A percentile compares a stretch with the other conserved stretches of the same genome.
phyloP scores from a whole-genome alignment of 257 asterid genomes.

The Scutellaria galericulata region DNA sequence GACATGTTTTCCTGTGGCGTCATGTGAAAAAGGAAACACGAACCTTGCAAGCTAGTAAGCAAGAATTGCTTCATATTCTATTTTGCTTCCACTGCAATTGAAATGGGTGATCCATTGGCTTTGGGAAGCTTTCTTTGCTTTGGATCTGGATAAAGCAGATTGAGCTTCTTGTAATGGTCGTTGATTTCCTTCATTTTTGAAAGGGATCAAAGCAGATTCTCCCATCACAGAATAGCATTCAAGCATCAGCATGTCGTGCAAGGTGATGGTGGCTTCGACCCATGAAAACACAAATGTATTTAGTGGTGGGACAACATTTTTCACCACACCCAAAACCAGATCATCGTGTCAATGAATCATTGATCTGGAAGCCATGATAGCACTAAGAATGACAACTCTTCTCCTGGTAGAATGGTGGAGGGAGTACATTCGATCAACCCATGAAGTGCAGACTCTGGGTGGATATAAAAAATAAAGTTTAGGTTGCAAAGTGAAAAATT shows the following conservation, averaged over 20 bases:
- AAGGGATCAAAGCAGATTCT: too few species aligned
- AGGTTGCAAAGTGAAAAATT: too few species aligned
- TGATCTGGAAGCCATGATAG: slow-evolving; percentile 30
- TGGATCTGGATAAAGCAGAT: too few species aligned
- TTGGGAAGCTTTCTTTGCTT: background rate
- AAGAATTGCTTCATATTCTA: slow-evolving; percentile 45
- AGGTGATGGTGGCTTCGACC: slow-evolving; percentile 52
- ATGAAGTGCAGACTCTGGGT: slow-evolving; percentile 18
- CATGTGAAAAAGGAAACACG: slow-evolving; percentile 24
- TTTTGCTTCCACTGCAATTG: slow-evolving; percentile 31
- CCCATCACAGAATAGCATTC: too few species aligned
- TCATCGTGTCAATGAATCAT: slow-evolving; percentile 1
- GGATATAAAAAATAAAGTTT: too few species aligned
- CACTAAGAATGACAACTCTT: slow-evolving; percentile 37
- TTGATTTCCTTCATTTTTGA: too few species aligned
- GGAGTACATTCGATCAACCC: slow-evolving; percentile 6
- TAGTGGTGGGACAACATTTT: slow-evolving; percentile 40
- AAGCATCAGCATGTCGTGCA: too few species aligned
- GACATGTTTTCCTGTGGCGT: background rate
- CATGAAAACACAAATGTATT: slow-evolving; percentile 41
- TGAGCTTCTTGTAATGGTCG: too few species aligned
- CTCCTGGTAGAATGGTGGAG: slow-evolving; percentile 28
- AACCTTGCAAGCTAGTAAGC: slow-evolving; percentile 43
- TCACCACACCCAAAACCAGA: slow-evolving; percentile 32
- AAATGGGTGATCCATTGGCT: slow-evolving; percentile 28